phyloP scores from a whole-genome alignment of 805 yeast genomes.

The Metschnikowia kunwiensis region DNA sequence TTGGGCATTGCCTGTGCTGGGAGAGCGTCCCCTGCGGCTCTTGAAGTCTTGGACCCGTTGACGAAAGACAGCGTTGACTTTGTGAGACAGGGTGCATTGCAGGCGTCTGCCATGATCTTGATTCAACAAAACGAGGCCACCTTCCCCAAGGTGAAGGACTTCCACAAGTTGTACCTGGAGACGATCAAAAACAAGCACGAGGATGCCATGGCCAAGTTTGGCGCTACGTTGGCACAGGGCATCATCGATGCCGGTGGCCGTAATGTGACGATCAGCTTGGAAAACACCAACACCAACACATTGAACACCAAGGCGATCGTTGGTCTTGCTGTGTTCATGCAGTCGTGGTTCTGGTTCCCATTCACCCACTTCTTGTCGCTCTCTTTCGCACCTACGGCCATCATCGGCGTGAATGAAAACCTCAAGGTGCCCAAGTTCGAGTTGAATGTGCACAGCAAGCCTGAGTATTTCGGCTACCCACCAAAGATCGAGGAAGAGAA shows the following conservation, averaged over 20 bases:
- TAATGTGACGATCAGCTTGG: slow-evolving; percentile 90
- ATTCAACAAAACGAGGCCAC: slow-evolving; percentile 83
- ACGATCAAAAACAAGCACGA: slow-evolving; percentile 87
- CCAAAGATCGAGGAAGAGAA: slow-evolving; percentile 78
- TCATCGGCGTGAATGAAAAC: slow-evolving; percentile 82
- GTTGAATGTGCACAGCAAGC: slow-evolving; percentile 76
- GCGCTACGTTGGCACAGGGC: slow-evolving; percentile 96
- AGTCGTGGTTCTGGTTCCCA: slow-evolving; percentile 99
- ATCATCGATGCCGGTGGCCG: slow-evolving; percentile 98
- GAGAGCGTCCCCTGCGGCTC: slow-evolving; percentile 79
- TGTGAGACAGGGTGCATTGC: slow-evolving; percentile 96
- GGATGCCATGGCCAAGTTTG: slow-evolving; percentile 95
- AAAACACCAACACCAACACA: slow-evolving; percentile 84
- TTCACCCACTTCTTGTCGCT: slow-evolving; percentile 87
- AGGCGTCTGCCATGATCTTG: slow-evolving; percentile 87
- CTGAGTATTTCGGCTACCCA: slow-evolving; percentile 82
- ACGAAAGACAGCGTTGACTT: slow-evolving; percentile 93
- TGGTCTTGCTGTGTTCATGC: slow-evolving; percentile 84
- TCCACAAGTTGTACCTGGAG: slow-evolving; percentile 69
- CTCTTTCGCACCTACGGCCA: slow-evolving; percentile 88
- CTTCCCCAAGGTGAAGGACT: slow-evolving; percentile 72
- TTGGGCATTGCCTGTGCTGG: slow-evolving; percentile 98
- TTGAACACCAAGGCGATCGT: slow-evolving; percentile 88
- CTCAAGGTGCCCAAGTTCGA: slow-evolving; percentile 82
- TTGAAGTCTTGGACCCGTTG: slow-evolving; percentile 89